A percentile compares a stretch with the other conserved stretches of the same genome.
phyloP scores from a whole-genome alignment of 441 rosid species.

The Pelargonium australe region DNA sequence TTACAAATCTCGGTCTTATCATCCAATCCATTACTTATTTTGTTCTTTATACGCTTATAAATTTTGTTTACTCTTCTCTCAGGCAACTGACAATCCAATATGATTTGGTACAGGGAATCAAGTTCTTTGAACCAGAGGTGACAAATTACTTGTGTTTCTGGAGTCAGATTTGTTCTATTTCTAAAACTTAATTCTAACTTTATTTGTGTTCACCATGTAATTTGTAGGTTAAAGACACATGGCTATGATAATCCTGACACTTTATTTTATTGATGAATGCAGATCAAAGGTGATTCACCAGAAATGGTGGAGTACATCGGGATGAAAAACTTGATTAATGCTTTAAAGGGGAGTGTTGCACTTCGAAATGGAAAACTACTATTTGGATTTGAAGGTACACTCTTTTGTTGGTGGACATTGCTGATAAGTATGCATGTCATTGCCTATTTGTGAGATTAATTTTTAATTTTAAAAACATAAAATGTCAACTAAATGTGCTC shows the following conservation, averaged over 20 bases:
- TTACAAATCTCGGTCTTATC: not conserved
- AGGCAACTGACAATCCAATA: slow-evolving; percentile 19
- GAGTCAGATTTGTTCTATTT: slow-evolving; percentile 17
- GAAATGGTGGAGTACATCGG: slow-evolving; percentile 78
- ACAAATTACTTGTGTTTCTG: slow-evolving; percentile 10
- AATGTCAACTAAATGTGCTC: too few relatives aligned
- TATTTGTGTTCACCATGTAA: slow-evolving; percentile 3
- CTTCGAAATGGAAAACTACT: slow-evolving; percentile 65
- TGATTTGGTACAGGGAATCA: slow-evolving; percentile 62
- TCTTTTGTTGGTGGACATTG: slow-evolving; percentile 1
- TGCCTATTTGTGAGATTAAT: slow-evolving; percentile 10
- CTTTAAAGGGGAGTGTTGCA: slow-evolving; percentile 58
- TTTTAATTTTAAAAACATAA: too few relatives aligned
- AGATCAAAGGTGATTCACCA: slow-evolving; percentile 94
- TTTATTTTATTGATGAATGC: slow-evolving; percentile 25
- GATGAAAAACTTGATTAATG: slow-evolving; percentile 76
- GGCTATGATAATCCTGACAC: not conserved
- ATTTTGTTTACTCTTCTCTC: not conserved
- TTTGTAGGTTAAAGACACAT: not conserved
- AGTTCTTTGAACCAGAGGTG: slow-evolving; percentile 97
- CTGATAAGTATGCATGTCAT: not conserved
- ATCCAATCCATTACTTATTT: not conserved
- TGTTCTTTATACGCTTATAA: not conserved
- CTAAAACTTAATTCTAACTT: slow-evolving; percentile 15
- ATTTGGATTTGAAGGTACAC: slow-evolving; percentile 62